Evolutionary conservation across 208 protist species (phyloP), one percentile per base, ranked within the genome.

Genomic region (Leishmania tarentolae): DNA sequence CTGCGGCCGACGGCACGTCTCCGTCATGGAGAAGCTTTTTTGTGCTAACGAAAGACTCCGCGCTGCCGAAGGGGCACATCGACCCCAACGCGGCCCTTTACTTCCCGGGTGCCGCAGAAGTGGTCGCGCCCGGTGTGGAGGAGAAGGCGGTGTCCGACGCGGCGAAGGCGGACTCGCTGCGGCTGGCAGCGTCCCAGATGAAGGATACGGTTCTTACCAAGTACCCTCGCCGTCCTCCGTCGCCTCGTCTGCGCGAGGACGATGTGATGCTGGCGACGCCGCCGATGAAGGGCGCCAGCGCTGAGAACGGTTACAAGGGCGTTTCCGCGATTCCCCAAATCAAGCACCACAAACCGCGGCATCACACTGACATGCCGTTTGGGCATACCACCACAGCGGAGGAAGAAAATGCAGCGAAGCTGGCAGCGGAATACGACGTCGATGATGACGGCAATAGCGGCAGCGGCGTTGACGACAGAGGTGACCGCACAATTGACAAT

Each of bases 211-310:
- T 71, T 19, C 63, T 80, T 28, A 66, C 71, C 35, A 85, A 76
- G 76, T 92, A 91, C 75, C 90, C 88, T 19, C 90, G 88, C 0
- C 88, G 65, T 5, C 87, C 90, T 35, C 80, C 19, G 28, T 59
- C 47, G 47, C 84, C 88, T 21, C 86, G 76, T 3, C 65, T 63
- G 31, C 81, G 82, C 40, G 89, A 90, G 76, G 89, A 92, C 46
- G 83, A 92, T 59, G 77, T 92, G 61, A 69, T 78, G 63, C 87
- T 89, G 31, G 59, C 78, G 24, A 42, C 86, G 35, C 84, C 89
- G n/a, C 83, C 57, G 1, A 75, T 79, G 77, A 40, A 46, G 72
- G 28, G 21, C 42, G 31, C 40, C 44, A 44, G 50, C 31, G 72
- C 47, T 50, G 50, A 61, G 47, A 24, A 59, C 15, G 72, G 5